A percentile compares a stretch with the other conserved stretches of the same genome.
Evolutionary conservation across 1,284 basidiomycete genomes (phyloP).

Genomic region (Grifola frondosa): DNA sequence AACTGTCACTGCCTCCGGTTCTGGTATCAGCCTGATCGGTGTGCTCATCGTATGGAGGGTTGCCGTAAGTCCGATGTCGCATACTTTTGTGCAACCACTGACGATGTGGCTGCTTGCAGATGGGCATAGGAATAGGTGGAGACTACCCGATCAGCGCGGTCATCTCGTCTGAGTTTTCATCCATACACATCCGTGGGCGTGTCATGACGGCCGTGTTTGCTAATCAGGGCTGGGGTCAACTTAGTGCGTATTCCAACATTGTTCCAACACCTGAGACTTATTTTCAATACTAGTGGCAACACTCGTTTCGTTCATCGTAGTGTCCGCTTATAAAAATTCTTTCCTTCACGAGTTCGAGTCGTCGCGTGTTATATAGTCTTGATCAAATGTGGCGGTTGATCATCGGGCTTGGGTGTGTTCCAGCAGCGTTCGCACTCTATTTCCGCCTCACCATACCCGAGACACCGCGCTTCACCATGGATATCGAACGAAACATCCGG

Average conservation of each 20-base stretch:
- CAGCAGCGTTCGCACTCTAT: slow-evolving; percentile 67
- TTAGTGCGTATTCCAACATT: slow-evolving; percentile 42
- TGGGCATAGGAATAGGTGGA: slow-evolving; percentile 74
- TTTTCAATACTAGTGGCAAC: slow-evolving; percentile 49
- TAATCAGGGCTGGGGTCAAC: slow-evolving; percentile 69
- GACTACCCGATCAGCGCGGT: slow-evolving; percentile 68
- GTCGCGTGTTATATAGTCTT: slow-evolving; percentile 43
- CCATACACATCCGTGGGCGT: slow-evolving; percentile 68
- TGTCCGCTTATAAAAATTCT: slow-evolving; percentile 64
- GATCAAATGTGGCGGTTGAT: slow-evolving; percentile 71
- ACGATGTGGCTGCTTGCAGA: slow-evolving; percentile 38
- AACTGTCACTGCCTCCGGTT: slow-evolving; percentile 56
- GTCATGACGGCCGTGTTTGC: slow-evolving; percentile 76
- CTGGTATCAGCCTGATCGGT: slow-evolving; percentile 68
- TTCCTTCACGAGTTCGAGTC: slow-evolving; percentile 50
- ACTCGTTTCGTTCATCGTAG: slow-evolving; percentile 67
- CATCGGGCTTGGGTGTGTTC: slow-evolving; percentile 71
- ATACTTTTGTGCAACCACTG: not conserved
- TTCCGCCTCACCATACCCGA: slow-evolving; percentile 79
- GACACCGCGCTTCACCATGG: slow-evolving; percentile 87
- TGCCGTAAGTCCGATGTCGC: slow-evolving; percentile 40
- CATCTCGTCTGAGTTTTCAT: slow-evolving; percentile 77
- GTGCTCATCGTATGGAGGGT: slow-evolving; percentile 72
- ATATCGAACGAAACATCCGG: slow-evolving; percentile 81
- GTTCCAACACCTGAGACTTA: slow-evolving; percentile 3